Conservation (phyloP, 306 rosid species). For the Malus orientalis region DNA sequence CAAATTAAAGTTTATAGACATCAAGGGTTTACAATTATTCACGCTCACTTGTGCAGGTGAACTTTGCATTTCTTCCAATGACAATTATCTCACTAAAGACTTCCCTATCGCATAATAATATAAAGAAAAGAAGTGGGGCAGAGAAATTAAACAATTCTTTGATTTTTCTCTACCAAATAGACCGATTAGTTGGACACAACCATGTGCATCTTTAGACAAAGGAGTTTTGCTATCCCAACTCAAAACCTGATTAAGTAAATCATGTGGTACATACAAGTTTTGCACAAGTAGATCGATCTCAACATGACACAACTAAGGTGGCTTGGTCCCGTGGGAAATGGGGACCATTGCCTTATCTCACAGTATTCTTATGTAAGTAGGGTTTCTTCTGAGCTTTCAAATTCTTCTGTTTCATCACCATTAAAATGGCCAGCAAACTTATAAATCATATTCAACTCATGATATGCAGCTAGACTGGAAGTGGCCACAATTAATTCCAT, state of each 20-base stretch:
- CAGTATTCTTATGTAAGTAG: not conserved
- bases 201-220: conserved; percentile 11
- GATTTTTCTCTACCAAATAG: too few species aligned
- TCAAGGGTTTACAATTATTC: too few species aligned
- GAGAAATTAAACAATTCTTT: not conserved
- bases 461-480: not conserved
- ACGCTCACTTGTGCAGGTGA: not conserved
- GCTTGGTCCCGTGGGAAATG: not conserved
- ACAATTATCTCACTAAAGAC: not conserved
- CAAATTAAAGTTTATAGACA: too few species aligned
- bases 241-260: not conserved
- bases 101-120: not conserved
- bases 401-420: not conserved
- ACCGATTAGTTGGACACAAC: not conserved
- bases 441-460: not conserved
- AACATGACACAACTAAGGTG: not conserved
- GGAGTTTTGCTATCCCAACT: too few species aligned
- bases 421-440: not conserved
- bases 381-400: not conserved
- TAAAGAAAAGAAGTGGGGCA: not conserved
- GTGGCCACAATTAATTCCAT: not conserved
- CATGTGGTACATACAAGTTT: conserved; percentile 1
- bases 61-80: not conserved
- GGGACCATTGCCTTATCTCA: not conserved
- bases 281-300: not conserved